Conservation (phyloP, 768 basidiomycete genomes). For the Fibroporia radiculosa region DNA sequence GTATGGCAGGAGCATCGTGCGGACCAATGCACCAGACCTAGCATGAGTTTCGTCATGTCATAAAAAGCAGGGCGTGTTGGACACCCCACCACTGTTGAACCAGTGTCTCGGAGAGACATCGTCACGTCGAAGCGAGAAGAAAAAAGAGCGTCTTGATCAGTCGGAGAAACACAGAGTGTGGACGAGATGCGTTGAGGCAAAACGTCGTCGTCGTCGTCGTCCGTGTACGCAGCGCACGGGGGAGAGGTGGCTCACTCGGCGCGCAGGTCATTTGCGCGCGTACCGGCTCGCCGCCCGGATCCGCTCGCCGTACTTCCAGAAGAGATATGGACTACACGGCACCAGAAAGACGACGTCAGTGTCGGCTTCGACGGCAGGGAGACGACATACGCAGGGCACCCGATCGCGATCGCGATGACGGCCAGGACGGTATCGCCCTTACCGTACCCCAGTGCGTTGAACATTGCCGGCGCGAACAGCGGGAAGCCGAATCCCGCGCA, state of each 20-base stretch:
- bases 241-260: slow-evolving; percentile 74
- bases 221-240: slow-evolving; percentile 78
- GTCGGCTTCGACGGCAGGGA: slow-evolving; percentile 22
- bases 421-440: slow-evolving; percentile 65
- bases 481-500: slow-evolving; percentile 71
- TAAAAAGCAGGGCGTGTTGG: too few species aligned
- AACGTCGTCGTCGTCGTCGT: slow-evolving; percentile 80
- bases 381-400: slow-evolving; percentile 31
- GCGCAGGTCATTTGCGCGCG: too few species aligned
- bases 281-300: slow-evolving; percentile 29
- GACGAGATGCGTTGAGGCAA: too few species aligned
- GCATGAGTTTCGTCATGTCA: too few species aligned
- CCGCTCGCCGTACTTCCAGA: slow-evolving; percentile 39
- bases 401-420: slow-evolving; percentile 45
- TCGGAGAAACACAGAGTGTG: too few species aligned
- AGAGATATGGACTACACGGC: slow-evolving; percentile 29
- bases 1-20: too few species aligned
- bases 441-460: slow-evolving; percentile 55
- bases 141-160: too few species aligned
- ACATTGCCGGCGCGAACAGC: slow-evolving; percentile 70
- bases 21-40: too few species aligned
- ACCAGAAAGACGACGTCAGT: slow-evolving; percentile 23
- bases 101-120: too few species aligned
- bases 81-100: too few species aligned
- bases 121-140: too few species aligned